Conservation (phyloP, 345 rosid species). For the Syzygium aqueum region DNA sequence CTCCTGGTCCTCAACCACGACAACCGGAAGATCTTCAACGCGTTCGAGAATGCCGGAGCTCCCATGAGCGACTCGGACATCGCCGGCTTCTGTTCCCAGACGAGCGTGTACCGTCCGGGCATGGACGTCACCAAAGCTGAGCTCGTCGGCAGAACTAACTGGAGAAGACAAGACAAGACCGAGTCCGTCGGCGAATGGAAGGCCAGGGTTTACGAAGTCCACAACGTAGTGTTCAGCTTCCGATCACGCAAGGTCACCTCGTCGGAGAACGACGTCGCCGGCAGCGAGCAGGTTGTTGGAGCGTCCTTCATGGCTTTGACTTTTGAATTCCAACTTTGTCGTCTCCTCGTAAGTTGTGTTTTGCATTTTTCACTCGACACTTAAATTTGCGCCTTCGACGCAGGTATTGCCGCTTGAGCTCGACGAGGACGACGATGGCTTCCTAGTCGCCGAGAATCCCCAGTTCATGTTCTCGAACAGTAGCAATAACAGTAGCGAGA, state of each 20-base stretch:
- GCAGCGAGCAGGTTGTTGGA: constrained; percentile 42
- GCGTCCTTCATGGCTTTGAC: background rate
- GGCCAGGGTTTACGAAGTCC: constrained; percentile 66
- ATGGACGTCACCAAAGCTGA: constrained; percentile 90
- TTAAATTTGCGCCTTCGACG: background rate
- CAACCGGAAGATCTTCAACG: constrained; percentile 57
- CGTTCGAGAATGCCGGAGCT: constrained; percentile 65
- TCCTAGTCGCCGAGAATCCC: constrained; percentile 82
- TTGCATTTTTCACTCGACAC: background rate
- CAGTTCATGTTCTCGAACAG: constrained; percentile 19
- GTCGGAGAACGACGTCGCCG: constrained; percentile 41
- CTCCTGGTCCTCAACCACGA: constrained; percentile 67
- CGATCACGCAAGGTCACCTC: constrained; percentile 50
- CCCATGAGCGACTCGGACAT: constrained; percentile 60
- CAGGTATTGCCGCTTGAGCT: constrained; percentile 55
- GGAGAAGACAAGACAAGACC: constrained; percentile 76
- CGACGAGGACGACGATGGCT: constrained; percentile 82
- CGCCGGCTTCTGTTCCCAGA: constrained; percentile 50
- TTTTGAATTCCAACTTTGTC: background rate
- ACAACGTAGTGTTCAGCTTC: constrained; percentile 72
- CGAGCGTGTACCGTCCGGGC: constrained; percentile 82
- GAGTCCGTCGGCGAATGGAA: constrained; percentile 78
- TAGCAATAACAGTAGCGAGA: constrained; percentile 13
- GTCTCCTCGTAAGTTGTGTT: background rate
- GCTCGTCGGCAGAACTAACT: constrained; percentile 61